These are phyloP conservation scores for Mycena floridula DNA, from an alignment of 768 basidiomycete genomes.

Conservation along the genomic window DNA sequence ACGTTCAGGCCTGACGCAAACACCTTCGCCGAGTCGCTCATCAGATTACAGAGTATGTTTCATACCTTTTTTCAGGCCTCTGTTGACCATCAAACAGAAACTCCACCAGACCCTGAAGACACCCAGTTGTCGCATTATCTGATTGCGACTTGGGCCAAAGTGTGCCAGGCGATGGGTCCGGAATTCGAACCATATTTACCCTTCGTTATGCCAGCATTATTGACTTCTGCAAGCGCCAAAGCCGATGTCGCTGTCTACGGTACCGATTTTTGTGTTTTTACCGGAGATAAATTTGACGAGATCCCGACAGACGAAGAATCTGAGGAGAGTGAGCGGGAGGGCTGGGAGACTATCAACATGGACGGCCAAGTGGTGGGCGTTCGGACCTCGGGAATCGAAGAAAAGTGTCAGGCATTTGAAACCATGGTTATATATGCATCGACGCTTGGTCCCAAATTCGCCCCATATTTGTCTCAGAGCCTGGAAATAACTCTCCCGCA, in stretches of 20 bases:
- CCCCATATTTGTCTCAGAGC: conserved; percentile 65
- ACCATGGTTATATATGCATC: conserved; percentile 79
- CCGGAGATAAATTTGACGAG: conserved; percentile 1
- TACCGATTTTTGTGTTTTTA: conserved; percentile 21
- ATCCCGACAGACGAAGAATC: conserved; percentile 38
- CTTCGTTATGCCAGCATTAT: conserved; percentile 74
- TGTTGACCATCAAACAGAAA: conserved; percentile 33
- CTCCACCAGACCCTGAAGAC: conserved; percentile 63
- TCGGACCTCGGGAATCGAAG: conserved; percentile 74
- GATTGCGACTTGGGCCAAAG: conserved; percentile 84
- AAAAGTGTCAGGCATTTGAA: conserved; percentile 85
- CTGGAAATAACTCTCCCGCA: conserved; percentile 70
- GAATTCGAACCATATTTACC: conserved; percentile 87
- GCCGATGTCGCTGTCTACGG: conserved; percentile 73
- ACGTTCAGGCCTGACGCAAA: conserved; percentile 71
- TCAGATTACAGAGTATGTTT: conserved; percentile 68
- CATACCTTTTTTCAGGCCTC: background rate
- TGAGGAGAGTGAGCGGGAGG: conserved; percentile 52
- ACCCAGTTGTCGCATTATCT: conserved; percentile 70
- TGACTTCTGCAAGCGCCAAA: conserved; percentile 73
- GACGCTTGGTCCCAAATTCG: conserved; percentile 58
- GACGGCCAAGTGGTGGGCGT: conserved; percentile 76
- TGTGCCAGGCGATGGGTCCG: conserved; percentile 77
- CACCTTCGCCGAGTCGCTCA: conserved; percentile 64
- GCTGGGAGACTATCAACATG: conserved; percentile 74